Evolutionary conservation across 139 green algal species (phyloP), one percentile per base, ranked within the genome.

Genomic region (Dunaliella sp.): DNA sequence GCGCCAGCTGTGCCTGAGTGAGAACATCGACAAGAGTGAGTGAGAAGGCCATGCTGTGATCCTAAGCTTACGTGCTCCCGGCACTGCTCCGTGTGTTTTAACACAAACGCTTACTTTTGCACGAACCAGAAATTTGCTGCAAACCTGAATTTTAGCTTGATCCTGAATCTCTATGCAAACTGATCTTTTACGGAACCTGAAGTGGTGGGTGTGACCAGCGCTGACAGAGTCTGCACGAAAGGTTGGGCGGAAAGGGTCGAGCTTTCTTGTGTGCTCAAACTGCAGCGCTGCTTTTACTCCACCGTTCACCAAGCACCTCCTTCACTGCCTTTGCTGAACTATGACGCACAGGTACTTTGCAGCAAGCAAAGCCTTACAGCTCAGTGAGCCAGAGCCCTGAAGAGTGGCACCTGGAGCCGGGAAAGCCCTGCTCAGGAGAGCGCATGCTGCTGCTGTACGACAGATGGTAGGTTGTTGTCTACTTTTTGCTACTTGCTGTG

Each of bases 391-490:
- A 79, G 24, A 22, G 31, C 30, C 81, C 81, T 58, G 81, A 78
- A 58, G 94, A 96, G 83, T 96, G 93, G 89, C 77, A 86, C 86
- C 84, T 90, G 78, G 86, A 92, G 48, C 73, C 86, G 35, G 89
- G 77, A 36, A 88, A 93, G 83, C 96, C 96, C 26, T 98, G 95
- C 90, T 88, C 92, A 37, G 93, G 93, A 2, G 96, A 98, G 90
- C 90, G 93, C 30, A 88, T 96, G 88, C 93, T 98, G 88, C 94
- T 98, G 32, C 96, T 98, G 93, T 98, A 95, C 80, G 96, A 98
- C 92, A 90, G 96, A 83, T 97, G 83, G 28, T 37, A 31, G 2
- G 76, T 38, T n/a, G n/a, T n/a, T n/a, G n/a, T n/a, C n/a, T n/a
- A n/a, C n/a, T n/a, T n/a, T n/a, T n/a, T n/a, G n/a, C n/a, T n/a